These are phyloP conservation scores for Aegilops longissima DNA, from an alignment of 176 grass and related monocot species.

Conservation along the genomic window DNA sequence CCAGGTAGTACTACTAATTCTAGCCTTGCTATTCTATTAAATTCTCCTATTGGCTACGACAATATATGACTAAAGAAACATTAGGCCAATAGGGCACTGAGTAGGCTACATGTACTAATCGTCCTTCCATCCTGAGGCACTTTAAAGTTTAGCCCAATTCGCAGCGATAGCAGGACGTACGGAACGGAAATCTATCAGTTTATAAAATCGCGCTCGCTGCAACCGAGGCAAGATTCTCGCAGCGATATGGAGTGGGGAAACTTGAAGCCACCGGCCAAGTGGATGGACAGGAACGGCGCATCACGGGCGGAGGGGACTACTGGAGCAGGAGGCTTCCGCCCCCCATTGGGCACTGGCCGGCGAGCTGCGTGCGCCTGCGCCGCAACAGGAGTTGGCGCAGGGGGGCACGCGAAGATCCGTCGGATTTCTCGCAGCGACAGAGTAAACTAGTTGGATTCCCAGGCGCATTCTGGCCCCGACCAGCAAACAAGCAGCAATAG, in stretches of 20 bases:
- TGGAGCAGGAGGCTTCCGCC: conserved; percentile 2
- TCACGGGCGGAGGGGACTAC: background rate
- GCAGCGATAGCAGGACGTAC: background rate
- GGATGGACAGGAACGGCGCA: background rate
- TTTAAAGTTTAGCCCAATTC: conserved; percentile 9
- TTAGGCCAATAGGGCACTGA: background rate
- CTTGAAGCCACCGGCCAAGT: background rate
- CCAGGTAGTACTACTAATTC: background rate
- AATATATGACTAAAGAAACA: no score
- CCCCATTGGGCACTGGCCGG: background rate
- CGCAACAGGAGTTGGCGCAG: conserved; percentile 30
- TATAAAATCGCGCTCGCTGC: background rate
- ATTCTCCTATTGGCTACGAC: conserved; percentile 8
- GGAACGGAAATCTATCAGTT: background rate
- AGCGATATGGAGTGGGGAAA: background rate
- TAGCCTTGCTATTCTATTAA: background rate
- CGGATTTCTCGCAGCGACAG: conserved; percentile 21
- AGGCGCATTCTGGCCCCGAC: background rate
- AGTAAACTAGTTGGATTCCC: conserved; percentile 19
- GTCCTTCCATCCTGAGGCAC: conserved; percentile 23
- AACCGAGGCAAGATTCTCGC: conserved; percentile 33
- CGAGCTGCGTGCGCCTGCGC: background rate
- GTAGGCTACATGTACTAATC: conserved; percentile 27
- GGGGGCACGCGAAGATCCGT: conserved; percentile 22
- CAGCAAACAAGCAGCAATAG: background rate